phyloP scores from a whole-genome alignment of 2,329 filamentous ascomycete genomes.

The Whalleya microplaca region DNA sequence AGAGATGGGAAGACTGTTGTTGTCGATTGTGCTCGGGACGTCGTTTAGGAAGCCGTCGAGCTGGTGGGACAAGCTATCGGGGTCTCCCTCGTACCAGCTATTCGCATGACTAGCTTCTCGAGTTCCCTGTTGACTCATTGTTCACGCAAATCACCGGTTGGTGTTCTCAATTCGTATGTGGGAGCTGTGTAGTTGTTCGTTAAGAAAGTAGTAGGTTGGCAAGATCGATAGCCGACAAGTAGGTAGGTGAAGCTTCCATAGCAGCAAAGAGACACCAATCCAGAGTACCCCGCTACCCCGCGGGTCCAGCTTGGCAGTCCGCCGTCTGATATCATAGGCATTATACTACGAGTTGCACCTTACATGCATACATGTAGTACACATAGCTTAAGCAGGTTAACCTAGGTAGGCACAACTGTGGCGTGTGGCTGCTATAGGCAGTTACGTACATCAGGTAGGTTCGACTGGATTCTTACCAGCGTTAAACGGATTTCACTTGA shows the following conservation, averaged over 20 bases:
- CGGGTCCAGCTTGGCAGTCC: background rate
- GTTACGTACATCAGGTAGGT: no score
- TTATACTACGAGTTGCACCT: no score
- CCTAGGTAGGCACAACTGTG: no score
- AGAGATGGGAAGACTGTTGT: slow-evolving; percentile 64
- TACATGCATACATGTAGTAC: no score
- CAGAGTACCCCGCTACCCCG: slow-evolving; percentile 2
- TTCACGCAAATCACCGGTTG: slow-evolving; percentile 2
- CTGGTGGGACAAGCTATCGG: slow-evolving; percentile 63
- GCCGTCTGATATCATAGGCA: background rate
- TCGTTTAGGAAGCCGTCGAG: slow-evolving; percentile 75
- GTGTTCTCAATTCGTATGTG: background rate
- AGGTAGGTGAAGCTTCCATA: background rate
- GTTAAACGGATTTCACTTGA: no score
- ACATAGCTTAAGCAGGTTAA: no score
- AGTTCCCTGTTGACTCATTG: slow-evolving; percentile 38
- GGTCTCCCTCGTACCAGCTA: slow-evolving; percentile 78
- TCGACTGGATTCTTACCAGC: no score
- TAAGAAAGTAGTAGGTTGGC: background rate
- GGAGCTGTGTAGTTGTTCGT: background rate
- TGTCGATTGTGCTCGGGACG: slow-evolving; percentile 69
- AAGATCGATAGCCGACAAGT: background rate
- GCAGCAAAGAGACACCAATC: no score
- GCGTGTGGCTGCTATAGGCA: no score
- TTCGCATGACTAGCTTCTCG: slow-evolving; percentile 75